A percentile compares a stretch with the other conserved stretches of the same genome.
phyloP scores from a whole-genome alignment of 495 filamentous ascomycete species.

The Ascodesmis nigricans region DNA sequence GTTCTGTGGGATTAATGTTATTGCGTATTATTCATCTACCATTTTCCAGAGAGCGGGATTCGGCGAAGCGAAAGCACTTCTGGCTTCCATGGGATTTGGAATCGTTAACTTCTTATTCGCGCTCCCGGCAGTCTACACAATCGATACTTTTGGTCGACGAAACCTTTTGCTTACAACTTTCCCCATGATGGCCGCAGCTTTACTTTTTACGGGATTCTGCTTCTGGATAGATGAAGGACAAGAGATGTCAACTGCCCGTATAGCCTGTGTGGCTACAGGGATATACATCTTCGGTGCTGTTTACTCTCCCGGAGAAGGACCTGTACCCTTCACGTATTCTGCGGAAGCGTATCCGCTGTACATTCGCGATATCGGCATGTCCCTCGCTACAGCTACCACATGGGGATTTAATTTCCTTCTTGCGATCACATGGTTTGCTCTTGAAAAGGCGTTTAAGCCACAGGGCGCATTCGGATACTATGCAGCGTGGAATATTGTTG shows the following conservation, averaged over 20 bases:
- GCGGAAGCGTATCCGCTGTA: slow-evolving; percentile 65
- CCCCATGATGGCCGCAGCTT: slow-evolving; percentile 47
- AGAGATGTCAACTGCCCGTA: slow-evolving; percentile 16
- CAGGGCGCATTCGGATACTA: slow-evolving; percentile 34
- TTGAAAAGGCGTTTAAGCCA: slow-evolving; percentile 35
- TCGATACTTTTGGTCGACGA: slow-evolving; percentile 63
- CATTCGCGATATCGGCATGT: slow-evolving; percentile 56
- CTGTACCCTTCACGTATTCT: slow-evolving; percentile 68
- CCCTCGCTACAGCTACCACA: slow-evolving; percentile 49
- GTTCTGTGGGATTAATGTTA: slow-evolving; percentile 37
- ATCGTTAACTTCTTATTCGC: slow-evolving; percentile 64
- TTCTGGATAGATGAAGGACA: slow-evolving; percentile 43
- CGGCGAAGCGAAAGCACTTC: slow-evolving; percentile 30
- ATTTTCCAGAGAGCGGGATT: slow-evolving; percentile 42
- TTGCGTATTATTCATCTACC: slow-evolving; percentile 47
- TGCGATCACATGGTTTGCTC: slow-evolving; percentile 45
- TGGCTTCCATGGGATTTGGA: slow-evolving; percentile 51
- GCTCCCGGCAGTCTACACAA: slow-evolving; percentile 56
- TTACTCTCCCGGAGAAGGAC: slow-evolving; percentile 62
- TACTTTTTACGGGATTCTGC: slow-evolving; percentile 61
- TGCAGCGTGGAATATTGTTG: slow-evolving; percentile 45
- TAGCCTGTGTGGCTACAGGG: slow-evolving; percentile 41
- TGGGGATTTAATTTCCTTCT: slow-evolving; percentile 54
- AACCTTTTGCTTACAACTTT: slow-evolving; percentile 60
- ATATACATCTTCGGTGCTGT: slow-evolving; percentile 56